Conservation (phyloP, 2,329 filamentous ascomycete genomes). For the Cordyceps tenuipes region DNA sequence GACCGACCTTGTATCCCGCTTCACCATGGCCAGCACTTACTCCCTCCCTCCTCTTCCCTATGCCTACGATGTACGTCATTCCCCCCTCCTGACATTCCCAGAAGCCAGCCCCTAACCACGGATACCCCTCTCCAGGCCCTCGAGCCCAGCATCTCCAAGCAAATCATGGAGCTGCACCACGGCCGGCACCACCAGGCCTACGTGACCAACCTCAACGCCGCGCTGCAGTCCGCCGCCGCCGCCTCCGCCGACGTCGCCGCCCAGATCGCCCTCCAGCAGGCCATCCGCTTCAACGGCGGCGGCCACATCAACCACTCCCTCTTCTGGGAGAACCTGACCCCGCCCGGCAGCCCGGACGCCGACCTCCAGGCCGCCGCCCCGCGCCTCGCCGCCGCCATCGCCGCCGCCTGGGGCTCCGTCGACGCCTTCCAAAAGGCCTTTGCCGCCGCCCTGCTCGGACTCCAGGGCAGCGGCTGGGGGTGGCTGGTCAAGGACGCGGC, state of each 20-base stretch:
- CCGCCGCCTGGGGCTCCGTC: slow-evolving; percentile 59
- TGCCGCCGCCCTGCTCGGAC: slow-evolving; percentile 53
- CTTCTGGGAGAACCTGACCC: slow-evolving; percentile 80
- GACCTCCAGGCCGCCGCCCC: slow-evolving; percentile 46
- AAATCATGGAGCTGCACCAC: slow-evolving; percentile 79
- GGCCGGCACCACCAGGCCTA: slow-evolving; percentile 73
- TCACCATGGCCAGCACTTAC: slow-evolving; percentile 37
- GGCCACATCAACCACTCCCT: slow-evolving; percentile 90
- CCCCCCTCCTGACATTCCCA: no score
- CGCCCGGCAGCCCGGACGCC: slow-evolving; percentile 49
- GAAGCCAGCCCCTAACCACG: neutral
- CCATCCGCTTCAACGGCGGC: slow-evolving; percentile 81
- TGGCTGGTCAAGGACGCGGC: slow-evolving; percentile 66
- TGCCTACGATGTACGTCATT: slow-evolving; percentile 54
- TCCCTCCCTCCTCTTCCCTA: slow-evolving; percentile 59
- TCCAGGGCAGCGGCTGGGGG: slow-evolving; percentile 83
- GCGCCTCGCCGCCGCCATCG: slow-evolving; percentile 52
- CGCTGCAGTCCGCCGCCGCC: slow-evolving; percentile 49
- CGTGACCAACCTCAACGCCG: slow-evolving; percentile 65
- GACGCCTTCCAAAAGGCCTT: slow-evolving; percentile 60
- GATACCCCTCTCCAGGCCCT: slow-evolving; percentile 43
- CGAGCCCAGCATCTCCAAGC: slow-evolving; percentile 63
- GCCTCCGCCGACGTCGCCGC: slow-evolving; percentile 52
- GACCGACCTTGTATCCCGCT: neutral
- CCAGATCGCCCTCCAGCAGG: slow-evolving; percentile 59